phyloP scores from a whole-genome alignment of 1,139 yeast genomes.

The Sugiyamaella paludigena region DNA sequence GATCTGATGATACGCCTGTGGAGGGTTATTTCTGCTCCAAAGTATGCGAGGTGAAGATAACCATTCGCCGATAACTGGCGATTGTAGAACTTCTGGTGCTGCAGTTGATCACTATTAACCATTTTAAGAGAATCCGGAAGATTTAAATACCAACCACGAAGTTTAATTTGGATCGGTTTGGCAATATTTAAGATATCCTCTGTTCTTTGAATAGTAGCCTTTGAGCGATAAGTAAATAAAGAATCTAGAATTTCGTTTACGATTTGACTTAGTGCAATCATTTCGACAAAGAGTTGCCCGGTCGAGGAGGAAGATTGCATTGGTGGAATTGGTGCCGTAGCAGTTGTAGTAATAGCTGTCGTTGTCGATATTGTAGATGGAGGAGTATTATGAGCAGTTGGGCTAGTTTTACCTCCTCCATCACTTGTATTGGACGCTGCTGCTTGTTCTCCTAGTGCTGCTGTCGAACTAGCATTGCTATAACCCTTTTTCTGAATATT shows the following conservation, averaged over 20 bases:
- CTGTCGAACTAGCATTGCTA: neutral
- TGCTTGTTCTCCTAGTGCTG: too few species aligned
- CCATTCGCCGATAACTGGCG: slow-evolving; percentile 53
- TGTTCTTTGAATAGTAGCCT: slow-evolving; percentile 54
- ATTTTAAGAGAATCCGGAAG: slow-evolving; percentile 63
- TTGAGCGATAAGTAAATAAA: slow-evolving; percentile 68
- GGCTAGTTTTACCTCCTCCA: too few species aligned
- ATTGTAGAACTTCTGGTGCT: neutral
- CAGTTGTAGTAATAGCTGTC: slow-evolving; percentile 51
- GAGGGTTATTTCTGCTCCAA: slow-evolving; percentile 80
- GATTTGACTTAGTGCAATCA: slow-evolving; percentile 66
- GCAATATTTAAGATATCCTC: slow-evolving; percentile 69
- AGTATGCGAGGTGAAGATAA: slow-evolving; percentile 75
- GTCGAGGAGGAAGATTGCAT: slow-evolving; percentile 40
- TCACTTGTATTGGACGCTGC: slow-evolving; percentile 1
- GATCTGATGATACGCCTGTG: slow-evolving; percentile 76
- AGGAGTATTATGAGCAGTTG: too few species aligned
- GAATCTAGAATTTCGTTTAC: slow-evolving; percentile 68
- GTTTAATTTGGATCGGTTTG: slow-evolving; percentile 76
- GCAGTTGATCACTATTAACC: slow-evolving; percentile 9
- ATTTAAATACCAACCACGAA: slow-evolving; percentile 82
- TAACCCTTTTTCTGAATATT: too few species aligned
- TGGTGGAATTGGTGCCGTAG: slow-evolving; percentile 29
- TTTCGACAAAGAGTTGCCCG: slow-evolving; percentile 57
- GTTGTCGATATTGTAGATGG: slow-evolving; percentile 25